Base-by-base conservation (phyloP, 306 rosid species). In the Cucurbita maxima region DNA sequence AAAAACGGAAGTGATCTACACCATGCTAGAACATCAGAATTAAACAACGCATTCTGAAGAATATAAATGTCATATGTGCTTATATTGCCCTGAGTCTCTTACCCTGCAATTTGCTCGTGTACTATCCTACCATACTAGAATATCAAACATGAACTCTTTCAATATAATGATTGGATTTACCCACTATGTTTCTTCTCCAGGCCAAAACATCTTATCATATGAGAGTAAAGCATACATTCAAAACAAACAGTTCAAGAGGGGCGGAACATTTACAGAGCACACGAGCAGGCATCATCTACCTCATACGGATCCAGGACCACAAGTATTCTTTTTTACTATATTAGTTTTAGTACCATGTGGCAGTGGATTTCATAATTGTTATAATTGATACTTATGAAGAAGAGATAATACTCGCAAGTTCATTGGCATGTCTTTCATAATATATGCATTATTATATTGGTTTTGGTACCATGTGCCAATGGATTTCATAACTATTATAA, bases 341-440 rank as follows among this genome's bases (percentile, higher is more conserved):
- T 48, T 22, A 13, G 57, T 68, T 68, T 68, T 44, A 40, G 19
- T 68, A 14, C 20, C 54, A 18, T 64, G 54, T 5, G 44, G 25
- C 58, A 69, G 54, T 25, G 44, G 43, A 69, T 69, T 69, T 15
- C 55, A 47, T 52, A 47, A 69, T 52, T 67, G 22, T 47, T 19
- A 50, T 1, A 25, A 12, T 70, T 48, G 16, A 70, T 70, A 25
- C 45, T 50, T 30, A 70, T 10, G 16, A 30, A 50, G 58, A 50
- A 30, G 41, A 70, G 72, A 61, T 63, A 69, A 75, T 57, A 86
- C 98, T 87, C 83, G 89, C 99, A 82, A 73, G 78, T 86, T 87
- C 60, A 81, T 62, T 69, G 96, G 97, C 89, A 87, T 80, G 77
- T 93, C 96, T 8, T 86, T 30, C 34, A 30, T 30, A 30, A 30